phyloP scores from a whole-genome alignment of 2,329 filamentous ascomycete genomes.

The Leptographium flavum region DNA sequence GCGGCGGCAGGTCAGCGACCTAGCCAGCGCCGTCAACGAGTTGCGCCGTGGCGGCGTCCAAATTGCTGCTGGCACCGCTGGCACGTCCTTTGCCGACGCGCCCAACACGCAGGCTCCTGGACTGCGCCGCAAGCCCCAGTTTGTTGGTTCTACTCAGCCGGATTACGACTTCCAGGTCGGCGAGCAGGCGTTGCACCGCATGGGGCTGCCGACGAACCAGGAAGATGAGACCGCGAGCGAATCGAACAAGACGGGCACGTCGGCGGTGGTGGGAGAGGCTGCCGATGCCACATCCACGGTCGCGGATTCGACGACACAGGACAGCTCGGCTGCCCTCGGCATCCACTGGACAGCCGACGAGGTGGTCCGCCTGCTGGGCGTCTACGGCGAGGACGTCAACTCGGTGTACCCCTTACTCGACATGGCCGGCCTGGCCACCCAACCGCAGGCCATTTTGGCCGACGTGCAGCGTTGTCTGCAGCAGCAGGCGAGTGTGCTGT shows the following conservation, averaged over 20 bases:
- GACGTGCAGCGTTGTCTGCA: not conserved
- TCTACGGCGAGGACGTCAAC: conserved; percentile 23
- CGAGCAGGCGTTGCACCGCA: not conserved
- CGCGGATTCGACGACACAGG: no score
- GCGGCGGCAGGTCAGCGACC: not conserved
- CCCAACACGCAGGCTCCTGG: not conserved
- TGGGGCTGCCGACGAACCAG: not conserved
- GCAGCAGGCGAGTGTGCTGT: not conserved
- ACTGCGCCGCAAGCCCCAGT: not conserved
- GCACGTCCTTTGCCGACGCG: not conserved
- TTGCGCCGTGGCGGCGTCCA: not conserved
- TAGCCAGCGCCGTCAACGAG: not conserved
- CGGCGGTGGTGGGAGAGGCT: not conserved
- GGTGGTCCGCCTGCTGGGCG: conserved; percentile 14
- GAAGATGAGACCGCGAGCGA: not conserved
- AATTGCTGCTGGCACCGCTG: not conserved
- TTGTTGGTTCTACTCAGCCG: not conserved
- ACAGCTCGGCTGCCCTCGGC: not conserved
- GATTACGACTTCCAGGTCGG: not conserved
- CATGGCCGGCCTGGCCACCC: conserved; percentile 14
- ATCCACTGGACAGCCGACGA: not conserved
- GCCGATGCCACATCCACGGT: not conserved
- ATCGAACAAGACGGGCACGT: not conserved
- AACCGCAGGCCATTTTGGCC: conserved; percentile 13
- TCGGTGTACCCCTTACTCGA: conserved; percentile 17